phyloP scores from a whole-genome alignment of 129 eudicot genomes.

The Smallanthus sonchifolius region DNA sequence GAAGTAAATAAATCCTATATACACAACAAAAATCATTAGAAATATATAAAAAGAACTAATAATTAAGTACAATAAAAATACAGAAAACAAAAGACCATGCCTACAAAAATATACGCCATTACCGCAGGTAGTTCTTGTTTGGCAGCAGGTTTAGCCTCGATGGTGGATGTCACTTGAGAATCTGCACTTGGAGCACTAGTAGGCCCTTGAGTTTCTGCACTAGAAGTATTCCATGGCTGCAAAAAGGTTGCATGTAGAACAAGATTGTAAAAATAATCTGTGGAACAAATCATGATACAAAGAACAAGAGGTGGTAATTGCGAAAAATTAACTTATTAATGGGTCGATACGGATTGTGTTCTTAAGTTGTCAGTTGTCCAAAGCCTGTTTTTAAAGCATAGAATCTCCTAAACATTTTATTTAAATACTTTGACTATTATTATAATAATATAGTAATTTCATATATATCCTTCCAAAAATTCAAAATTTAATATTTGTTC shows the following conservation, averaged over 20 bases:
- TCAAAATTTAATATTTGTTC: background rate
- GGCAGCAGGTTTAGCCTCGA: slow-evolving; percentile 44
- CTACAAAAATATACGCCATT: slow-evolving; percentile 2
- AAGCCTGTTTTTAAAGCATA: background rate
- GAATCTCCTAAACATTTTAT: background rate
- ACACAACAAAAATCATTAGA: background rate
- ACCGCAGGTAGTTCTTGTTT: slow-evolving; percentile 77
- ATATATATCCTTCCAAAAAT: too few species aligned
- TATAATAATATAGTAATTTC: background rate
- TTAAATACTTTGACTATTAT: background rate
- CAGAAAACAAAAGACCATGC: slow-evolving; percentile 12
- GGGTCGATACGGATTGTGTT: background rate
- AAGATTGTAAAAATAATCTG: background rate
- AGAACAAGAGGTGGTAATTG: background rate
- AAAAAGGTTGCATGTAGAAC: slow-evolving; percentile 8
- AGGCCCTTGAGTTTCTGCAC: slow-evolving; percentile 27
- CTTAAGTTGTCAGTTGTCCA: background rate
- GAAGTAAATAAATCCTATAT: slow-evolving; percentile 70
- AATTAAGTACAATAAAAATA: background rate
- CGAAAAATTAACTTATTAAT: background rate
- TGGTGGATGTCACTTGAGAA: slow-evolving; percentile 41
- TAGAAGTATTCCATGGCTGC: slow-evolving; percentile 39
- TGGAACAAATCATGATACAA: background rate
- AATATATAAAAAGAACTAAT: background rate
- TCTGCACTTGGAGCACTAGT: slow-evolving; percentile 31